These are phyloP conservation scores for Vitis hybrid DNA, from an alignment of 177 flowering plant species.

Conservation along the genomic window DNA sequence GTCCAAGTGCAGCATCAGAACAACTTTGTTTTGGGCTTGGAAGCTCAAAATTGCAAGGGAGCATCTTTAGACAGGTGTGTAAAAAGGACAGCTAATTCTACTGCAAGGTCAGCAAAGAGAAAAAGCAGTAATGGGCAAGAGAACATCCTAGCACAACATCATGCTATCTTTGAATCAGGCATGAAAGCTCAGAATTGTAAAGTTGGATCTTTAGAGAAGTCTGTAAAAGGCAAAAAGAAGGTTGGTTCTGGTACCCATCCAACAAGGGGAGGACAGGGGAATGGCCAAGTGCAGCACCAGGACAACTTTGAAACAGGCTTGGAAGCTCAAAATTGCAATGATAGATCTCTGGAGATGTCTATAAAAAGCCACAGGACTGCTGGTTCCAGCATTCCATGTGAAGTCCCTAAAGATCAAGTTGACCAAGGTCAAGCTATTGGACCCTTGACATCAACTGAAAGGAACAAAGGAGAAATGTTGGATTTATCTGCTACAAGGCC, in stretches of 20 bases:
- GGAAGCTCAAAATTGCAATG: conserved; percentile 17
- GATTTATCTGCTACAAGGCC: conserved; percentile 13
- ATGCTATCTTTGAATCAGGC: conserved; percentile 2
- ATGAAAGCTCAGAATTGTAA: not conserved
- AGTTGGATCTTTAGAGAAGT: not conserved
- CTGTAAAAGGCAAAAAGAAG: not conserved
- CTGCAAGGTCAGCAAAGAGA: conserved; percentile 2
- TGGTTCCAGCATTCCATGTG: not conserved
- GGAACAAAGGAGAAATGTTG: conserved; percentile 10
- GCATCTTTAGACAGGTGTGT: too few species aligned
- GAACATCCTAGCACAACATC: not conserved
- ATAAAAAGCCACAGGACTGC: conserved; percentile 9
- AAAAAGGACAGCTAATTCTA: not conserved
- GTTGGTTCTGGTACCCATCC: not conserved
- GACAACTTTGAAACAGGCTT: conserved; percentile 20
- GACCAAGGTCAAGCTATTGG: conserved; percentile 10
- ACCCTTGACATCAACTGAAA: conserved; percentile 6
- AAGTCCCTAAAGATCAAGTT: conserved; percentile 6
- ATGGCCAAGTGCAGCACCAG: conserved; percentile 8
- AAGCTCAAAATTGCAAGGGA: conserved; percentile 3
- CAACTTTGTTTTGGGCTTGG: conserved; percentile 5
- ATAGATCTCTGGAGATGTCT: not conserved
- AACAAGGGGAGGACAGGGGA: conserved; percentile 6
- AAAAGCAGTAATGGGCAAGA: conserved; percentile 7
- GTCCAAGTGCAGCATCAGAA: conserved; percentile 10